phyloP scores from a whole-genome alignment of 2,329 filamentous ascomycete genomes.

The Phaeosphaeria sp. region DNA sequence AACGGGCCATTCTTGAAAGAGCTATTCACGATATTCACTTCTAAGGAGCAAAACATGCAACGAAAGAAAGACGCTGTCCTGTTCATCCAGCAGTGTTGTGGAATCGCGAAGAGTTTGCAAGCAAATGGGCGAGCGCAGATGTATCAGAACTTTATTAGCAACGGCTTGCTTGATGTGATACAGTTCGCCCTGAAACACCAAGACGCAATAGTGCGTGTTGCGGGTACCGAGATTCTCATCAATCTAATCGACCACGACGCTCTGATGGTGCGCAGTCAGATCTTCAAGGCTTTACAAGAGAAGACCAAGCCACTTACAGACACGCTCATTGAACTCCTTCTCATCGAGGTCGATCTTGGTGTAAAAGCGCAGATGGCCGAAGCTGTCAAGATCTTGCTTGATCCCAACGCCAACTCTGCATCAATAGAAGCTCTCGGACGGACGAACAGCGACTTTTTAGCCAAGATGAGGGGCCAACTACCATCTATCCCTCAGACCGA shows the following conservation, averaged over 20 bases:
- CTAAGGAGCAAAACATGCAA: slow-evolving; percentile 67
- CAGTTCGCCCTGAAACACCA: slow-evolving; percentile 87
- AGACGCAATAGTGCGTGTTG: slow-evolving; percentile 85
- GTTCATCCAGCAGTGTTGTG: slow-evolving; percentile 95
- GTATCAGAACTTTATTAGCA: slow-evolving; percentile 87
- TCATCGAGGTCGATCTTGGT: slow-evolving; percentile 90
- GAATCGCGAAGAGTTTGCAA: slow-evolving; percentile 93
- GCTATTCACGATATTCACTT: slow-evolving; percentile 83
- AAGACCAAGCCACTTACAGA: slow-evolving; percentile 87
- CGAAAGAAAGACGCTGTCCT: slow-evolving; percentile 92
- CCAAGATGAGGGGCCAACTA: slow-evolving; percentile 64
- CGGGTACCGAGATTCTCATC: slow-evolving; percentile 90
- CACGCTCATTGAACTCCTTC: slow-evolving; percentile 86
- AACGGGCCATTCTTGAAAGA: slow-evolving; percentile 81
- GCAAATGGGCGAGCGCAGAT: slow-evolving; percentile 79
- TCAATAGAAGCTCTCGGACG: slow-evolving; percentile 66
- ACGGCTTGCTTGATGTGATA: slow-evolving; percentile 88
- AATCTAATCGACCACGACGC: slow-evolving; percentile 96
- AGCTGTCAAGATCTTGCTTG: slow-evolving; percentile 90
- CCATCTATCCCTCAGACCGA: slow-evolving; percentile 73
- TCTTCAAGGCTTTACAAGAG: slow-evolving; percentile 89
- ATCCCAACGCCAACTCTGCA: slow-evolving; percentile 68
- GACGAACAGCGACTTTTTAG: slow-evolving; percentile 71
- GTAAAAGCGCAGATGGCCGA: slow-evolving; percentile 96
- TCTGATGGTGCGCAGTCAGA: slow-evolving; percentile 89